Conservation (phyloP, 2,329 filamentous ascomycete genomes). For the Talaromyces amestolkiae region DNA sequence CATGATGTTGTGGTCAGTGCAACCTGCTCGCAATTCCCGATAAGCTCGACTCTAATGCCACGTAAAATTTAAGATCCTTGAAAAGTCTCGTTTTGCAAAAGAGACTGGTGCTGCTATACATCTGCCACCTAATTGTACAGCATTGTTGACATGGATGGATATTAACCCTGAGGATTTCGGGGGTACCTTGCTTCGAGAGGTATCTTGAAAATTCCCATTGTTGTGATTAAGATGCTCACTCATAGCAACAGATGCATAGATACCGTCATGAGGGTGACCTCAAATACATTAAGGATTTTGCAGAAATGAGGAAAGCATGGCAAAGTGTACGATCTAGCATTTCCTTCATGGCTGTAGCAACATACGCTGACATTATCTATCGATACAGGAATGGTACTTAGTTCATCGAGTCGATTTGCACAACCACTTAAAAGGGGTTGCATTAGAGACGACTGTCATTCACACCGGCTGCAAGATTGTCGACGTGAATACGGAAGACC, state of each 20-base stretch:
- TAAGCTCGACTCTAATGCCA: neutral
- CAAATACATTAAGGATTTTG: neutral
- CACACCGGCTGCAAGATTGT: slow-evolving; percentile 26
- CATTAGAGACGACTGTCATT: slow-evolving; percentile 26
- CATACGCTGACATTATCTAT: neutral
- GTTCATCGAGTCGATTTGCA: slow-evolving; percentile 47
- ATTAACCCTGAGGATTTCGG: neutral
- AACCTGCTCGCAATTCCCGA: neutral
- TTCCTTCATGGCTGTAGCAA: neutral
- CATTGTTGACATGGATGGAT: neutral
- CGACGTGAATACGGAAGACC: slow-evolving; percentile 19
- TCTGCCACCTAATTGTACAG: neutral
- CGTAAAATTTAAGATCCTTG: neutral
- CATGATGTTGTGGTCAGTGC: slow-evolving; percentile 26
- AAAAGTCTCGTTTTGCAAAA: neutral
- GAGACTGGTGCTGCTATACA: neutral
- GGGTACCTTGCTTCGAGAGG: neutral
- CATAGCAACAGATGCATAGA: neutral
- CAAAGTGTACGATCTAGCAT: slow-evolving; percentile 24
- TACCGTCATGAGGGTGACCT: neutral
- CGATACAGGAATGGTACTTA: slow-evolving; percentile 30
- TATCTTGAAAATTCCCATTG: neutral
- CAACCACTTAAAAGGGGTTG: slow-evolving; percentile 34
- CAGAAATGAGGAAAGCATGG: neutral
- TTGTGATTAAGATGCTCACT: neutral